Conservation (phyloP, 805 yeast species). For the Yamadazyma nakazawae region DNA sequence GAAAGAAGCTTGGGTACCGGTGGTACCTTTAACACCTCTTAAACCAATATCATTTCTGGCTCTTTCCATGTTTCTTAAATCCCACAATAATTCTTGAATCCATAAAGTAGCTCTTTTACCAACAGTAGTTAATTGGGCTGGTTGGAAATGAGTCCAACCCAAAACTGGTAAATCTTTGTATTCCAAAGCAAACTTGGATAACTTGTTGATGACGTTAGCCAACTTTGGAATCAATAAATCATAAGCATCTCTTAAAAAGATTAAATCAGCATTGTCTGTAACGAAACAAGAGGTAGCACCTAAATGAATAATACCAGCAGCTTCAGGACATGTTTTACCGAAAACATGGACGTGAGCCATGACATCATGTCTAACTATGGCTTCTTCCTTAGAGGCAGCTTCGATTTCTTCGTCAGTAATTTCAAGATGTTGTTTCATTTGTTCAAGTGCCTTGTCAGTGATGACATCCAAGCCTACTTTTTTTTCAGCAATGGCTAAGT, state of each 20-base stretch:
- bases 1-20: slow-evolving; percentile 98
- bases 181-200: slow-evolving; percentile 81
- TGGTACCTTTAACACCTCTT: slow-evolving; percentile 98
- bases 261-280: slow-evolving; percentile 96
- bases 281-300: slow-evolving; percentile 99
- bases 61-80: slow-evolving; percentile 89
- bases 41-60: slow-evolving; percentile 95
- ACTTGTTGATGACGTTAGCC: slow-evolving; percentile 91
- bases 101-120: slow-evolving; percentile 98
- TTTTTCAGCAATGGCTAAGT: slow-evolving; percentile 92
- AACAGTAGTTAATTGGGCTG: slow-evolving; percentile 97
- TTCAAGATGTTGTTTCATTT: slow-evolving; percentile 71
- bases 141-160: slow-evolving; percentile 99
- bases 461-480: slow-evolving; percentile 82
- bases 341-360: slow-evolving; percentile 98
- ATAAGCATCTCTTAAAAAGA: slow-evolving; percentile 93
- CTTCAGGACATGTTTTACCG: slow-evolving; percentile 90
- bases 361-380: slow-evolving; percentile 97
- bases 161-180: slow-evolving; percentile 94
- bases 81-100: slow-evolving; percentile 98
- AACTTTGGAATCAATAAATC: slow-evolving; percentile 91
- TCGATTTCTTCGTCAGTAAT: slow-evolving; percentile 93
- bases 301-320: slow-evolving; percentile 95
- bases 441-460: slow-evolving; percentile 86
- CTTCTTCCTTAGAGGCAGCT: slow-evolving; percentile 88